Percentiles rank a stretch among this genome's conserved stretches.
These are phyloP conservation scores for Wallacemonas sp. DNA, from an alignment of 208 protist genomes.

Conservation along the genomic window DNA sequence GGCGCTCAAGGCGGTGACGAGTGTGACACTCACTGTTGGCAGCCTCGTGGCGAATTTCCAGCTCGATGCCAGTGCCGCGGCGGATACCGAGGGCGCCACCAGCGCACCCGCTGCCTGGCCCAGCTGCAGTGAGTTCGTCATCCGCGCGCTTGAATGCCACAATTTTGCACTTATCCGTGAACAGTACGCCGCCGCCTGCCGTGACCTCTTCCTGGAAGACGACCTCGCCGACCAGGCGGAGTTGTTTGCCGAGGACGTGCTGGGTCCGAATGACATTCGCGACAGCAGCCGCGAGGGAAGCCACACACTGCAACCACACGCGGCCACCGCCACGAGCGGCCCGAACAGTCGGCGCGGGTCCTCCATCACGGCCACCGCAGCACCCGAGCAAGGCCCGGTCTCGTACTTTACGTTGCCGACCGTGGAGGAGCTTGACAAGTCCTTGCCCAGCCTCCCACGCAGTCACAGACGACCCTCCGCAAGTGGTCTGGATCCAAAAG, in stretches of 20 bases:
- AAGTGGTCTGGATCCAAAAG: not conserved
- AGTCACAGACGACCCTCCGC: not conserved
- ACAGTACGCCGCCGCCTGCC: conserved; percentile 8
- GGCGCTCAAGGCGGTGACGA: conserved; percentile 1
- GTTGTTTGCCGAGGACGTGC: conserved; percentile 10
- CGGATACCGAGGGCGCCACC: not conserved
- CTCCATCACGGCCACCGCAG: not conserved
- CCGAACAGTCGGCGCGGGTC: not conserved
- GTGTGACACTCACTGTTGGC: conserved; percentile 2
- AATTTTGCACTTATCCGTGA: conserved; percentile 8
- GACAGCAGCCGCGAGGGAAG: not conserved
- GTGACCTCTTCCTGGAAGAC: not conserved
- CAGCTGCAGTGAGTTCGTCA: conserved; percentile 10
- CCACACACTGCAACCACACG: not conserved
- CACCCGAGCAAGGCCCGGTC: not conserved
- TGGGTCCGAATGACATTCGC: not conserved
- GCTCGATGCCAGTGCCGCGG: not conserved
- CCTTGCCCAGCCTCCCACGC: not conserved
- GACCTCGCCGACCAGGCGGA: not conserved
- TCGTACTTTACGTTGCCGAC: conserved; percentile 9
- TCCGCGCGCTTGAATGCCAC: conserved; percentile 10
- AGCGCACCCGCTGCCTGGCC: not conserved
- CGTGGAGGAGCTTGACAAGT: conserved; percentile 7
- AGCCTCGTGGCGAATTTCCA: conserved; percentile 6
- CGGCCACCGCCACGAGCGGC: no score